phyloP scores from a whole-genome alignment of 129 eudicot genomes.

The Artemisia annua region DNA sequence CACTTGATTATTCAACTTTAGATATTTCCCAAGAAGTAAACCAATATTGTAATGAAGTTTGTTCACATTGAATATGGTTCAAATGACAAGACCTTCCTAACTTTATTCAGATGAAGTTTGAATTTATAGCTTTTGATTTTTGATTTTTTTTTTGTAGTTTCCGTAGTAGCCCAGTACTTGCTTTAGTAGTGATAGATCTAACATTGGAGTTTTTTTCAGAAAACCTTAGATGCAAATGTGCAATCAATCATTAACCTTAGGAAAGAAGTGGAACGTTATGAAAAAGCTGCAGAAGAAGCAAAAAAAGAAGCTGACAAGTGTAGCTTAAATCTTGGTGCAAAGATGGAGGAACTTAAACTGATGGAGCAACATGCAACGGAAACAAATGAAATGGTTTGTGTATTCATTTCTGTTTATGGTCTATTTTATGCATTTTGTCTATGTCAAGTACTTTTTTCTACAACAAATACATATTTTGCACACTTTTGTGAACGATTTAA shows the following conservation, averaged over 20 bases:
- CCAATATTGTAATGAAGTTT: background rate
- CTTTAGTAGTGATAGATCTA: background rate
- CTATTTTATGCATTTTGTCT: background rate
- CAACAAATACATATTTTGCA: background rate
- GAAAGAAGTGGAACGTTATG: constrained; percentile 58
- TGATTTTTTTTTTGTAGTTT: too few relatives aligned
- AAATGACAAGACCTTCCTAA: background rate
- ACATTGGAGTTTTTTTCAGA: constrained; percentile 31
- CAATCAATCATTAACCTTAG: constrained; percentile 52
- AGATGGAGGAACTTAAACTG: constrained; percentile 51
- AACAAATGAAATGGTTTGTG: constrained; percentile 69
- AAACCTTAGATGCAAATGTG: constrained; percentile 40
- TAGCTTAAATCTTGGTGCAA: constrained; percentile 33
- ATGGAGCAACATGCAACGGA: constrained; percentile 57
- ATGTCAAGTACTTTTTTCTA: background rate
- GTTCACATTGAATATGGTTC: background rate
- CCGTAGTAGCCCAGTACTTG: background rate
- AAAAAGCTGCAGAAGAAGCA: constrained; percentile 56
- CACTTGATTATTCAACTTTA: too few relatives aligned
- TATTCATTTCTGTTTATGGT: background rate
- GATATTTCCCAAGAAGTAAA: too few relatives aligned
- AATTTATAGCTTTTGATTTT: background rate
- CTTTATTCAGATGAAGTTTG: background rate
- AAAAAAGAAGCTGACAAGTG: constrained; percentile 52
- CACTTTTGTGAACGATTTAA: background rate